These are phyloP conservation scores for Solanum hybrid DNA, from an alignment of 305 asterid genomes.

Conservation along the genomic window DNA sequence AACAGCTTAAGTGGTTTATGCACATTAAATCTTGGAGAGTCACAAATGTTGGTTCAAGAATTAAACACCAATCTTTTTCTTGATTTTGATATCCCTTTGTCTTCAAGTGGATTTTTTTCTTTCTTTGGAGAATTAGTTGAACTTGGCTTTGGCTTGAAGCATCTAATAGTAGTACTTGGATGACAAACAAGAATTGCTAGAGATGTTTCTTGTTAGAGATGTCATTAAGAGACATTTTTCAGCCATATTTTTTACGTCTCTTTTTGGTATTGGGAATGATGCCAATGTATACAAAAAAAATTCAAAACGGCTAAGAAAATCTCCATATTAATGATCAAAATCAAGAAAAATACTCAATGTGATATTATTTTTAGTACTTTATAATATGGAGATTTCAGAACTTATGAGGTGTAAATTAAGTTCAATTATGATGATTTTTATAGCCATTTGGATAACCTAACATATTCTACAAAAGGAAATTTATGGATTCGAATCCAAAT, in stretches of 20 bases:
- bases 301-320: not conserved
- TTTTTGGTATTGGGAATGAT: not conserved
- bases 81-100: not conserved
- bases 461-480: not conserved
- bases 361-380: not conserved
- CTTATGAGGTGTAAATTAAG: not conserved
- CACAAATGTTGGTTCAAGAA: not conserved
- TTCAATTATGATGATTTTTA: not conserved
- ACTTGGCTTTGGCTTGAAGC: slow-evolving; percentile 6
- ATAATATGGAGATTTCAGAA: not conserved
- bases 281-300: not conserved
- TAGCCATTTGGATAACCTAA: not conserved
- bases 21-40: not conserved
- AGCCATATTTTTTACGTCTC: not conserved
- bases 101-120: not conserved
- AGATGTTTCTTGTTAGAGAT: slow-evolving; percentile 5
- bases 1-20: not conserved
- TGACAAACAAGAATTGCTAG: slow-evolving; percentile 6
- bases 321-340: not conserved
- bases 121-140: not conserved
- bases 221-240: slow-evolving; percentile 8
- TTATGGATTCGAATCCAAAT: not conserved
- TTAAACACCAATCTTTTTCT: not conserved
- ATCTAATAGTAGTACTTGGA: slow-evolving; percentile 6
- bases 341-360: not conserved